Base-by-base conservation (phyloP, 495 filamentous ascomycete genomes). In the Trichocladium uniseriatum region DNA sequence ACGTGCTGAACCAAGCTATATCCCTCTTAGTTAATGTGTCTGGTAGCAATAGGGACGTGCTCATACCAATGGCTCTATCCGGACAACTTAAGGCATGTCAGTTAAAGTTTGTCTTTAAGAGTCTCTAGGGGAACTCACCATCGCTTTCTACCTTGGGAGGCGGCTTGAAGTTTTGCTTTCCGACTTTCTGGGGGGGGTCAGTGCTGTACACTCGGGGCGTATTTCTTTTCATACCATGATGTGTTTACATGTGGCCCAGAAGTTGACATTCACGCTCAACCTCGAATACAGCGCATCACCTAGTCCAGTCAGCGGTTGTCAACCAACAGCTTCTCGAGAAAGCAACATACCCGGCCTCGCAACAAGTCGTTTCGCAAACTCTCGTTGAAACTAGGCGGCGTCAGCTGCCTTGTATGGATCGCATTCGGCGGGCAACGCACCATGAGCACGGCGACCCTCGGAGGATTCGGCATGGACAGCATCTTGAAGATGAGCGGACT, bases 401-500 rank as follows among this genome's bases (percentile, higher is more conserved):
- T 59, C 34, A 59, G 50, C 37, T 34, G 9, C 24, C 8, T 37
- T 9, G 20, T 13, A 37, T 32, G 16, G 14, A 5, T 22, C 0
- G 6, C 2, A 21, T 13, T 13, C 20, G 1, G 5, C 1, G 0
- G 11, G 3, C 7, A 14, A 51, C 56, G 18, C 85, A 86, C 90
- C 88, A 95, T 95, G 65, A 96, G 85, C 45, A 95, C 76, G 54
- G 83, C 89, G 45, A 76, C 75, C 2, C 91, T 73, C 0, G 87
- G 78, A 0, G 87, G 87, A 42, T 80, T 80, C 31, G 69, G 69
- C 41, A 85, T 78, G 20, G 85, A 75, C 22, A 97, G 79, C 41
- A 96, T 82, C 65, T 95, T 95, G 76, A 95, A 88, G 43, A 89
- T 87, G 14, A 97, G 76, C 11, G 91, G 91, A 40, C 82, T 87